phyloP scores from a whole-genome alignment of 2,329 filamentous ascomycete genomes.

The Proliferodiscus dingleyae region DNA sequence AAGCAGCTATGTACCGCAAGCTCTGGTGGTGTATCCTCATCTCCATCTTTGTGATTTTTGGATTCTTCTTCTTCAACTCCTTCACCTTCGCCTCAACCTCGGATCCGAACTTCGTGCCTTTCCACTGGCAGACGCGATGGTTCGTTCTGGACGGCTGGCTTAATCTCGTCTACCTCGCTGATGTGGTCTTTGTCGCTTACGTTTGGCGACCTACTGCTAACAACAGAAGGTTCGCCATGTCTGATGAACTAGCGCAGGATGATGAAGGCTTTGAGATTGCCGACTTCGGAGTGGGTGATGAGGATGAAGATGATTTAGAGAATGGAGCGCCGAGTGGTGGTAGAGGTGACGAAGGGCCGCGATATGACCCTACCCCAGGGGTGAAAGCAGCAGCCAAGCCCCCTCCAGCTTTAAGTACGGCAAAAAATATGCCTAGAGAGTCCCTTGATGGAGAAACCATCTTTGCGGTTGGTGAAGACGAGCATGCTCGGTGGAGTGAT shows the following conservation, averaged over 20 bases:
- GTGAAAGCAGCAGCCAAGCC: conserved; percentile 5
- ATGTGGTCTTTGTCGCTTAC: conserved; percentile 90
- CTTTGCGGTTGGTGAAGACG: conserved; percentile 85
- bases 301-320: conserved; percentile 55
- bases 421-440: conserved; percentile 43
- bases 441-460: conserved; percentile 87
- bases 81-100: conserved; percentile 84
- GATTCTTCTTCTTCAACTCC: conserved; percentile 97
- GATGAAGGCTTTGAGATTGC: conserved; percentile 97
- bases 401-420: conserved; percentile 15
- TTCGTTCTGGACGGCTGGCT: conserved; percentile 97
- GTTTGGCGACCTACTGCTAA: conserved; percentile 95
- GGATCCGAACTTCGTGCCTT: conserved; percentile 86
- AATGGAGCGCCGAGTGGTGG: conserved; percentile 40
- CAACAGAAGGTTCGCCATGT: conserved; percentile 97
- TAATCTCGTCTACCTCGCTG: conserved; percentile 91
- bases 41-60: conserved; percentile 93
- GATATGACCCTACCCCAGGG: conserved; percentile 31
- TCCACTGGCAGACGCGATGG: conserved; percentile 97
- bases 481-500: conserved; percentile 76
- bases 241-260: conserved; percentile 96
- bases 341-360: conserved; percentile 33
- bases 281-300: conserved; percentile 70
- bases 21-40: conserved; percentile 96
- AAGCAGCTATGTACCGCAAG: conserved; percentile 95